Conservation (phyloP, 371 early-diverging fungal genomes). For the Choanephora cucurbitarum region DNA sequence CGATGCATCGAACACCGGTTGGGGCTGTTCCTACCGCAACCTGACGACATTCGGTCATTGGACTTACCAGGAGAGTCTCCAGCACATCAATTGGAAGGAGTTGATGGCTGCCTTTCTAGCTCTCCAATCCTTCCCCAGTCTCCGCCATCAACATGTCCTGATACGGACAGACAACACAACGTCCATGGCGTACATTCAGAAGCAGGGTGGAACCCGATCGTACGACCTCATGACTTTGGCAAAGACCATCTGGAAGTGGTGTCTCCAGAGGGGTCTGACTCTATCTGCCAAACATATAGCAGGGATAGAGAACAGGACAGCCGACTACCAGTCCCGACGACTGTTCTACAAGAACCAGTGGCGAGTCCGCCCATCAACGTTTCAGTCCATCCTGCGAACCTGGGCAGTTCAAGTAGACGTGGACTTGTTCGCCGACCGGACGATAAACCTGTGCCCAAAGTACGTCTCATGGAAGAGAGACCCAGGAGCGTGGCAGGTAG, state of each 20-base stretch:
- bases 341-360: slow-evolving; percentile 15
- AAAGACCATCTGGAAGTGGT: slow-evolving; percentile 8
- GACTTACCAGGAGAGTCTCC: slow-evolving; percentile 6
- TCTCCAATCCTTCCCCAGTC: neutral
- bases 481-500: too few species aligned
- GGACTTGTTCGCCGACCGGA: slow-evolving; percentile 32
- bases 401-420: slow-evolving; percentile 20
- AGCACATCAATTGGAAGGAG: slow-evolving; percentile 32
- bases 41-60: neutral
- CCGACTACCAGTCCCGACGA: slow-evolving; percentile 20
- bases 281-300: slow-evolving; percentile 8
- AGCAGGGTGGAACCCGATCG: slow-evolving; percentile 17
- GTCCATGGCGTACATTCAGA: neutral
- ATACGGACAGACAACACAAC: slow-evolving; percentile 28
- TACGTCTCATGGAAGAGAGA: too few species aligned
- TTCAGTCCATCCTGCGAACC: slow-evolving; percentile 6
- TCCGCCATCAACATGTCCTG: neutral
- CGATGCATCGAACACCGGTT: slow-evolving; percentile 26
- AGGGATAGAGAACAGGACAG: slow-evolving; percentile 6
- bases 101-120: slow-evolving; percentile 10
- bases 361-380: neutral
- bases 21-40: slow-evolving; percentile 8
- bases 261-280: neutral
- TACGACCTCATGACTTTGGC: slow-evolving; percentile 1
- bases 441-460: too few species aligned